phyloP scores from a whole-genome alignment of 345 rosid species.

The Pistacia integerrima region DNA sequence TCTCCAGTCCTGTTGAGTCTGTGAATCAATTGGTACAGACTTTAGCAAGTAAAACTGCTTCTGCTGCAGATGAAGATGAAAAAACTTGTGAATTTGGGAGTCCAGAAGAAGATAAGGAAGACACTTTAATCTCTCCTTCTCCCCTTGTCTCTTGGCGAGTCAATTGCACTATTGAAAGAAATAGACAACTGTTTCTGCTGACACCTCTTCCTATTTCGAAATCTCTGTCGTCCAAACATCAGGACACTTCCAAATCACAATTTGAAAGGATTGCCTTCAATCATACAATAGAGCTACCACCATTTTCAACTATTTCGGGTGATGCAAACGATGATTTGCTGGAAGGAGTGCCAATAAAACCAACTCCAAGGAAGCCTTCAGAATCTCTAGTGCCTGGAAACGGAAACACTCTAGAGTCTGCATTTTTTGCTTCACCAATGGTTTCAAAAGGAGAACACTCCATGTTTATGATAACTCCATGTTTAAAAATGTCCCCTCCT shows the following conservation, averaged over 20 bases:
- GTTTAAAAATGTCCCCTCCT: constrained; percentile 78
- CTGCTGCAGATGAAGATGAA: constrained; percentile 33
- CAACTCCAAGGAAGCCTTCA: constrained; percentile 40
- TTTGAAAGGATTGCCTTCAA: constrained; percentile 37
- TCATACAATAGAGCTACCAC: constrained; percentile 33
- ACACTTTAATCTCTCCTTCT: constrained; percentile 81
- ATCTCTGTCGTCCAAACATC: constrained; percentile 48
- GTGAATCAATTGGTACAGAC: constrained; percentile 30
- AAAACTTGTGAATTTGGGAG: constrained; percentile 48
- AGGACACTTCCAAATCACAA: constrained; percentile 36
- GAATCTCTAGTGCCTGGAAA: constrained; percentile 23
- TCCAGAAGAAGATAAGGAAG: constrained; percentile 59
- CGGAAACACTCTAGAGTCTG: constrained; percentile 24
- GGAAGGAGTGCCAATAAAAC: constrained; percentile 32
- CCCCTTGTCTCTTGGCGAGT: constrained; percentile 91
- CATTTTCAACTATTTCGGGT: constrained; percentile 28
- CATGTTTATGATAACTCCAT: constrained; percentile 66
- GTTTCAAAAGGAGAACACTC: constrained; percentile 39
- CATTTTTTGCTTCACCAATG: constrained; percentile 45
- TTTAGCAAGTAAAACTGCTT: constrained; percentile 27
- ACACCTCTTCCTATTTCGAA: constrained; percentile 80
- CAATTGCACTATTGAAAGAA: constrained; percentile 56
- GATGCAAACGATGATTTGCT: constrained; percentile 41
- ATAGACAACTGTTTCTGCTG: constrained; percentile 75
- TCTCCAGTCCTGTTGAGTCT: constrained; percentile 28